Evolutionary conservation across 768 basidiomycete species (phyloP).

Genomic region (Mycena vulgaris): DNA sequence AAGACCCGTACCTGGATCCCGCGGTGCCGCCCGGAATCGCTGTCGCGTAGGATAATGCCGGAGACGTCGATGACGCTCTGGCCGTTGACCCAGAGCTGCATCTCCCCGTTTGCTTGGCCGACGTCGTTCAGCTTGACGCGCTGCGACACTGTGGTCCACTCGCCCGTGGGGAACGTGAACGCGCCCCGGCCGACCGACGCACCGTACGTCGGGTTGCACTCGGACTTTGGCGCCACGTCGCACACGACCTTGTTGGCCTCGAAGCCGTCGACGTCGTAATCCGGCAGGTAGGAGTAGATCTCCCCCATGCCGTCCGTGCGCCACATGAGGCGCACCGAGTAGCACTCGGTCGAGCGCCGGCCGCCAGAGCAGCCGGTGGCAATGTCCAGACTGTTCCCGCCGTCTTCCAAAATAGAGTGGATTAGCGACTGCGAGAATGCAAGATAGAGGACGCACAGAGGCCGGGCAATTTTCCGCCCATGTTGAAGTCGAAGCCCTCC

Average conservation of each 20-base stretch:
- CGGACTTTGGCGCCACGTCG: slow-evolving; percentile 62
- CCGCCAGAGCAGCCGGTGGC: slow-evolving; percentile 78
- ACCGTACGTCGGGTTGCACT: slow-evolving; percentile 75
- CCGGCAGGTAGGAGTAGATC: slow-evolving; percentile 81
- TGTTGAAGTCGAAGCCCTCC: slow-evolving; percentile 73
- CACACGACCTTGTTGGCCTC: slow-evolving; percentile 65
- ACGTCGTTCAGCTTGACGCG: slow-evolving; percentile 83
- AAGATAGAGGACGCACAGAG: slow-evolving; percentile 64
- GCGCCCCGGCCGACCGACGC: slow-evolving; percentile 79
- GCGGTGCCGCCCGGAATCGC: slow-evolving; percentile 65
- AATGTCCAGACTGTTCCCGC: slow-evolving; percentile 64
- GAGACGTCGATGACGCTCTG: slow-evolving; percentile 71
- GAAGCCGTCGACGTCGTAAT: slow-evolving; percentile 55
- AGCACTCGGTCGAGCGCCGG: slow-evolving; percentile 68
- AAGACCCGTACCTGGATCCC: slow-evolving; percentile 65
- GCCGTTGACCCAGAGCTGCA: slow-evolving; percentile 78
- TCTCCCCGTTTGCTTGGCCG: slow-evolving; percentile 79
- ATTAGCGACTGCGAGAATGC: slow-evolving; percentile 20
- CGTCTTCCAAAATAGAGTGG: slow-evolving; percentile 51
- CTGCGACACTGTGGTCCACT: slow-evolving; percentile 79
- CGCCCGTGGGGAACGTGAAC: slow-evolving; percentile 74
- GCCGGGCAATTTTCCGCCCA: slow-evolving; percentile 80
- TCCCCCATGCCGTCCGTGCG: slow-evolving; percentile 71
- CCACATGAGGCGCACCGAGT: slow-evolving; percentile 82
- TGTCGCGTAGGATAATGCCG: slow-evolving; percentile 70